Conservation (phyloP, 1,284 basidiomycete species). For the Phenoliferia sp. region DNA sequence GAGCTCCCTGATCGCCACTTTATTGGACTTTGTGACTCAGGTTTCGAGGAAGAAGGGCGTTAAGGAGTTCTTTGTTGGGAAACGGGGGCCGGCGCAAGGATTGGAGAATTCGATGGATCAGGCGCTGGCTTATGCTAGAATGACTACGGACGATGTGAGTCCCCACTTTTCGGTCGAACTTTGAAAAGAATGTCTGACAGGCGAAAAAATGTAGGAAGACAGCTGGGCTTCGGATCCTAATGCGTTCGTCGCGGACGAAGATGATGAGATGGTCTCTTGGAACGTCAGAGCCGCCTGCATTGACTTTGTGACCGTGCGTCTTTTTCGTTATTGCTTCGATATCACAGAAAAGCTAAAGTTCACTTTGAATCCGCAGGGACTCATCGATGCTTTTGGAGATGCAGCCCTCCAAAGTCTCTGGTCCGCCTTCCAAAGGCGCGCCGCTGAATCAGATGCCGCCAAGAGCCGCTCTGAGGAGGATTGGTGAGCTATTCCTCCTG, state of each 20-base stretch:
- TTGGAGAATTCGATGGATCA: conserved; percentile 56
- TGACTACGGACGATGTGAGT: conserved; percentile 80
- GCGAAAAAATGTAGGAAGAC: conserved; percentile 60
- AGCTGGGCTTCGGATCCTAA: conserved; percentile 85
- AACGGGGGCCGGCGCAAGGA: conserved; percentile 38
- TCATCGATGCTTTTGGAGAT: conserved; percentile 63
- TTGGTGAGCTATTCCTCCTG: conserved; percentile 12
- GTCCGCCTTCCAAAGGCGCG: conserved; percentile 54
- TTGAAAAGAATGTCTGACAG: not conserved
- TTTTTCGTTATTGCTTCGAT: conserved; percentile 35
- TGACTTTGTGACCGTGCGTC: conserved; percentile 67
- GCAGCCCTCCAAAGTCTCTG: conserved; percentile 59
- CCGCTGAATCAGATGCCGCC: conserved; percentile 54
- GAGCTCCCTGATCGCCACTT: conserved; percentile 66
- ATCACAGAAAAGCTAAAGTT: not conserved
- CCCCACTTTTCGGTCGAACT: not conserved
- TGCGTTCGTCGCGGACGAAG: conserved; percentile 88
- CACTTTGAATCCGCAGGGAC: conserved; percentile 49
- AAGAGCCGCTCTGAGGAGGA: conserved; percentile 40
- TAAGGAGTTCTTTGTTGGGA: conserved; percentile 54
- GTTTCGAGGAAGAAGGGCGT: conserved; percentile 59
- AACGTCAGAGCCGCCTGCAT: conserved; percentile 77
- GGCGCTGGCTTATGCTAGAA: conserved; percentile 71
- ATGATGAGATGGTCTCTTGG: conserved; percentile 80
- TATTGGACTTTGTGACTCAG: conserved; percentile 72